phyloP scores from a whole-genome alignment of 345 rosid species.

The Populus alba region DNA sequence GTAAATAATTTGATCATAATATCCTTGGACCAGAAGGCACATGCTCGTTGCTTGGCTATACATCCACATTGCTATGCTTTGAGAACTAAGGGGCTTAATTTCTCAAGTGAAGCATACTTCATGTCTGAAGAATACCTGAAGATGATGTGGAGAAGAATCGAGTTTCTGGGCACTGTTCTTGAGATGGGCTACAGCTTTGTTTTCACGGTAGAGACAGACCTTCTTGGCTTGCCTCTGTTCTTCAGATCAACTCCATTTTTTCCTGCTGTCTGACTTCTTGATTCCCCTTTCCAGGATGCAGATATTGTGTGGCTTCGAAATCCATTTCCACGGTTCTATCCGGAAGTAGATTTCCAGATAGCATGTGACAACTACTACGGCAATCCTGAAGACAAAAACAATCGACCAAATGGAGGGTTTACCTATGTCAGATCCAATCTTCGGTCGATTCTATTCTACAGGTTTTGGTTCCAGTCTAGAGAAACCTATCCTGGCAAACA shows the following conservation, averaged over 20 bases:
- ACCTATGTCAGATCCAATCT: slow-evolving; percentile 54
- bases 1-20: slow-evolving; percentile 51
- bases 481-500: slow-evolving; percentile 42
- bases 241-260: background rate
- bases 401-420: slow-evolving; percentile 72
- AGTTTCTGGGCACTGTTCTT: slow-evolving; percentile 44
- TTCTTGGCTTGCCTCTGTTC: background rate
- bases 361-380: slow-evolving; percentile 65
- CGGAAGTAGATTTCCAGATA: slow-evolving; percentile 70
- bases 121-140: slow-evolving; percentile 50
- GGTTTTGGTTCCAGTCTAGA: slow-evolving; percentile 64
- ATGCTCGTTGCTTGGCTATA: slow-evolving; percentile 38
- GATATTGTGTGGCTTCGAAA: slow-evolving; percentile 77
- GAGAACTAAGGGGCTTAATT: slow-evolving; percentile 31
- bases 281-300: slow-evolving; percentile 49
- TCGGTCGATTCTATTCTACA: slow-evolving; percentile 56
- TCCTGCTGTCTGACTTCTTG: background rate
- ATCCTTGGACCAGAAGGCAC: slow-evolving; percentile 51
- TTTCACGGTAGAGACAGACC: slow-evolving; percentile 47
- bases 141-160: slow-evolving; percentile 75
- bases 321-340: slow-evolving; percentile 62
- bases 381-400: slow-evolving; percentile 34
- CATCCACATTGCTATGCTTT: slow-evolving; percentile 50
- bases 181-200: slow-evolving; percentile 57
- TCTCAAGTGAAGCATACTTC: slow-evolving; percentile 46